Base-by-base conservation (phyloP, 2,329 filamentous ascomycete genomes). In the Fusarium sororula region DNA sequence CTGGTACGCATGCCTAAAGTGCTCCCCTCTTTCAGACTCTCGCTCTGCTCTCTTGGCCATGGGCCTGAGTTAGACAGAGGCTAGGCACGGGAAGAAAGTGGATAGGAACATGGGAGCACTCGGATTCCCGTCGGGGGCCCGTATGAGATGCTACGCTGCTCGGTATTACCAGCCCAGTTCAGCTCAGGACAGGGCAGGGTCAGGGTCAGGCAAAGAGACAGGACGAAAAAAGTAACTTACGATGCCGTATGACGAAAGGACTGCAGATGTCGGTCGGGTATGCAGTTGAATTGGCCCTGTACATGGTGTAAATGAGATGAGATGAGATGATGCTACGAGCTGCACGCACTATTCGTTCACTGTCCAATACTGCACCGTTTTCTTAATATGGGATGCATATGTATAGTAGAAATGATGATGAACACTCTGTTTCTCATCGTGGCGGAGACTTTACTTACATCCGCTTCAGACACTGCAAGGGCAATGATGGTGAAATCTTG, bases 11-110 rank as follows among this genome's bases (percentile, higher is more conserved):
- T 24, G n/a, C 30, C 24, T 39, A 50, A 69, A 55, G 44, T 55
- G 57, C 44, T 48, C 44, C 54, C 20, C 38, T 57, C 35, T 54
- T 26, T 28, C 51, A 51, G 28, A 26, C 35, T 28, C 51, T 55
- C 15, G 5, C 24, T 28, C 50, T 53, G 32, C 32, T 35, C 14
- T 35, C 18, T 54, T 26, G 47, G 37, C 67, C 62, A n/a, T 57
- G 64, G 12, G 24, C 32, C 48, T 20, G 48, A 41, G 24, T 68
- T 26, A 57, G 51, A 68, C 54, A 63, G 38, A 45, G 45, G 39
- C 56, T 56, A 60, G 58, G 63, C 59, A 70, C 62, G 71, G 73
- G 69, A 75, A 69, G 69, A 75, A 71, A 35, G 75, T 77, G 75
- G 75, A 63, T 73, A 75, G 70, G 50, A 55, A 45, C 51, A 47